Evolutionary conservation across 345 rosid genomes (phyloP).

Genomic region (Sonneratia caseolaris): DNA sequence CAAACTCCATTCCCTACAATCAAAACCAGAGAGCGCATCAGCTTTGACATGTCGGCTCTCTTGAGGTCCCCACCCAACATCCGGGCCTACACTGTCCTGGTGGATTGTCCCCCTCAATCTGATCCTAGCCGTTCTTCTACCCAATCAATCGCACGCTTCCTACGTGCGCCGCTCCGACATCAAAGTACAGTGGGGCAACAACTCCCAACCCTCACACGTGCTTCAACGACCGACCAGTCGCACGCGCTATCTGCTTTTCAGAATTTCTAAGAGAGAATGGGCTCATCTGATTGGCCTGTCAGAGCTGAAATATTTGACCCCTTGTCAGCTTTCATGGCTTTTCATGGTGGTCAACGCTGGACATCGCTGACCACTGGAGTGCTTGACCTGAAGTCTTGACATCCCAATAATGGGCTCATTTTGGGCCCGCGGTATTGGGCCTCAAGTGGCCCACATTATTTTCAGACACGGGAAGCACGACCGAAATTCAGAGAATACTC

Average conservation of each 20-base stretch:
- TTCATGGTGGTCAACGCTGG: not conserved
- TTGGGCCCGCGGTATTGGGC: not conserved
- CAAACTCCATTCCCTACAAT: not conserved
- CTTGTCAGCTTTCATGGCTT: not conserved
- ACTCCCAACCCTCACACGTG: not conserved
- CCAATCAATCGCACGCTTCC: not conserved
- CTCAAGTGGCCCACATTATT: not conserved
- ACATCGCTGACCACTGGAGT: not conserved
- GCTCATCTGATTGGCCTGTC: not conserved
- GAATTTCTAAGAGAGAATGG: not conserved
- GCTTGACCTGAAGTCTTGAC: not conserved
- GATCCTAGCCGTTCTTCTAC: not conserved
- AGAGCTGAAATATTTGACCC: not conserved
- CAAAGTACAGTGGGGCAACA: not conserved
- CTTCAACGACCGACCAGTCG: not conserved
- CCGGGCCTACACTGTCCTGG: not conserved
- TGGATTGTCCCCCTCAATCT: not conserved
- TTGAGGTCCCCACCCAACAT: not conserved
- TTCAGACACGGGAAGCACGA: too few species aligned
- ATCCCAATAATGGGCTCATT: not conserved
- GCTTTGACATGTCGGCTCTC: constrained; percentile 4
- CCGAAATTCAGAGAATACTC: too few species aligned
- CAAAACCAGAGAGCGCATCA: not conserved
- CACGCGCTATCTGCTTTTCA: not conserved
- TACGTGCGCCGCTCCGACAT: not conserved